Conservation (phyloP, 2,329 filamentous ascomycete genomes). For the Clarireedia hainanense region DNA sequence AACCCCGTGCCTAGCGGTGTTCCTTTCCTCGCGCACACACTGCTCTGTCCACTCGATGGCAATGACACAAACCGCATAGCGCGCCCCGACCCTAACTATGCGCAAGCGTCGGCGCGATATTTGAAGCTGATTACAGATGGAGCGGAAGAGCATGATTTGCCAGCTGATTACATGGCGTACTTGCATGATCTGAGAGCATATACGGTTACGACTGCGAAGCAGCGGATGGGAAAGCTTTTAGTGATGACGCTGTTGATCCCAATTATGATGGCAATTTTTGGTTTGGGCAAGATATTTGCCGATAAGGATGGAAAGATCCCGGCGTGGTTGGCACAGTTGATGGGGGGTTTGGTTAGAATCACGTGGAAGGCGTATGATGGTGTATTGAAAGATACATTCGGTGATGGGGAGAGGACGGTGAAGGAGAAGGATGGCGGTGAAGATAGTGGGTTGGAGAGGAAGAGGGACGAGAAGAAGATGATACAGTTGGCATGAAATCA, state of each 20-base stretch:
- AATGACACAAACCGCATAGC: slow-evolving; percentile 9
- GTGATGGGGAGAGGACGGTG: slow-evolving; percentile 70
- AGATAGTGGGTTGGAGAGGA: slow-evolving; percentile 8
- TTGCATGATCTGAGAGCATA: slow-evolving; percentile 64
- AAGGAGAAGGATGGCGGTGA: slow-evolving; percentile 13
- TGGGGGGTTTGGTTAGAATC: slow-evolving; percentile 44
- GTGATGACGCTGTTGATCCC: slow-evolving; percentile 56
- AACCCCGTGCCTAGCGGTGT: slow-evolving; percentile 54
- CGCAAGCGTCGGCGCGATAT: slow-evolving; percentile 79
- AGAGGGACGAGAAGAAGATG: slow-evolving; percentile 5
- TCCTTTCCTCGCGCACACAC: slow-evolving; percentile 76
- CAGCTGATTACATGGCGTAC: slow-evolving; percentile 68
- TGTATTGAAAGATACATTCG: slow-evolving; percentile 61
- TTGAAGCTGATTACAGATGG: slow-evolving; percentile 72
- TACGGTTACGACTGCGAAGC: slow-evolving; percentile 55
- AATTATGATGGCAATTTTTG: slow-evolving; percentile 45
- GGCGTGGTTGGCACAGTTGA: slow-evolving; percentile 51
- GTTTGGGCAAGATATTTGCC: slow-evolving; percentile 41
- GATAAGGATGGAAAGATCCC: slow-evolving; percentile 63
- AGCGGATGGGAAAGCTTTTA: slow-evolving; percentile 56
- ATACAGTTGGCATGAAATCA: not conserved
- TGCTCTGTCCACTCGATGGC: slow-evolving; percentile 48
- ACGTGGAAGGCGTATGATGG: slow-evolving; percentile 60
- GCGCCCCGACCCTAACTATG: slow-evolving; percentile 63
- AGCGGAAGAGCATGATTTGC: slow-evolving; percentile 72